Evolutionary conservation across 179 eudicot genomes (phyloP).

Genomic region (Silene noctiflora): DNA sequence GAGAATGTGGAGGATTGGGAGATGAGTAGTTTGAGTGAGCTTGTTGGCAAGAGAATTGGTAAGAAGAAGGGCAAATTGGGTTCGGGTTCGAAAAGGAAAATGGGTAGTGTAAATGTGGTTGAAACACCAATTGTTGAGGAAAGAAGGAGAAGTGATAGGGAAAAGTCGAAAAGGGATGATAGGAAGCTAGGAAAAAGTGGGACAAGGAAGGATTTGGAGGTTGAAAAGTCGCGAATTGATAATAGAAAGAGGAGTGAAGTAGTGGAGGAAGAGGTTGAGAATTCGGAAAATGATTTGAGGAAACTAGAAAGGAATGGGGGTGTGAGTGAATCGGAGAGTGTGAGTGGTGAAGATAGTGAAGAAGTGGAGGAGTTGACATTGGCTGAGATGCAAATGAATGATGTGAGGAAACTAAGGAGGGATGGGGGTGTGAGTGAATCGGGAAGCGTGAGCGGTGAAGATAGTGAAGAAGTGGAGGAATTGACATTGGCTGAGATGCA

Average conservation of each 20-base stretch:
- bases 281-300: conserved; percentile 2
- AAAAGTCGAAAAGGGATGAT: conserved; percentile 19
- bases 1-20: conserved; percentile 18
- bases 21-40: conserved; percentile 19
- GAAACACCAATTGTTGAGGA: conserved; percentile 25
- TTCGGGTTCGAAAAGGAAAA: conserved; percentile 33
- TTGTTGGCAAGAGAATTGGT: conserved; percentile 16
- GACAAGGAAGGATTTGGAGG: not conserved
- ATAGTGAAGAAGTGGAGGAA: conserved; percentile 30
- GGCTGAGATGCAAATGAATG: conserved; percentile 50
- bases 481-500: conserved; percentile 73
- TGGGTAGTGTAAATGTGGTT: conserved; percentile 37
- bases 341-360: conserved; percentile 1
- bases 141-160: conserved; percentile 15
- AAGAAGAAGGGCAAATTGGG: conserved; percentile 5
- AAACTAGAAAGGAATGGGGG: conserved; percentile 14
- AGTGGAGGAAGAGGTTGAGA: conserved; percentile 11
- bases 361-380: conserved; percentile 58
- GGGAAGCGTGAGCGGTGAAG: not conserved
- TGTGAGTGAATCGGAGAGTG: conserved; percentile 16
- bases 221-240: not conserved
- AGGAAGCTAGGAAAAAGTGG: conserved; percentile 18
- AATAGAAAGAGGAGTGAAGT: conserved; percentile 6
- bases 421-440: conserved; percentile 21
- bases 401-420: conserved; percentile 27